Evolutionary conservation across 345 rosid genomes (phyloP).

Genomic region (Theobroma cacao): DNA sequence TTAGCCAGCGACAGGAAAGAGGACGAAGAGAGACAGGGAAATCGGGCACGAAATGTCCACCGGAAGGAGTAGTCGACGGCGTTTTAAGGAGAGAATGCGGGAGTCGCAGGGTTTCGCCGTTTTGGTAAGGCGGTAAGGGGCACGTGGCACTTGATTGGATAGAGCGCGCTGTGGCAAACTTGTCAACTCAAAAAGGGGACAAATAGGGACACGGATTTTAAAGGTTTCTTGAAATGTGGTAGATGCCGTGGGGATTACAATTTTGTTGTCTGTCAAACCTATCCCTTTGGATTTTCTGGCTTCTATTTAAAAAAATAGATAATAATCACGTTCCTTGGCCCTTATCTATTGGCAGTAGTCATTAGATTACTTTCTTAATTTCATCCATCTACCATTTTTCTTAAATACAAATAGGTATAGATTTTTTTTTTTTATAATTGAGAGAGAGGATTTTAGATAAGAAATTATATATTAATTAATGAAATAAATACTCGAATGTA

Average conservation of each 20-base stretch:
- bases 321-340: no score
- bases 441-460: no score
- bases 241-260: not conserved
- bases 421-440: no score
- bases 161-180: not conserved
- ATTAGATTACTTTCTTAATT: no score
- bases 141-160: not conserved
- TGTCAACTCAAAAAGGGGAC: not conserved
- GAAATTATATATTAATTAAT: no score
- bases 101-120: not conserved
- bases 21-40: not conserved
- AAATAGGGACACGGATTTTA: not conserved
- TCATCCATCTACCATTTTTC: no score
- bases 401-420: no score
- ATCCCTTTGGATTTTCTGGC: no score
- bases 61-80: not conserved
- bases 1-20: not conserved
- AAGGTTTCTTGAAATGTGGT: not conserved
- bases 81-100: not conserved
- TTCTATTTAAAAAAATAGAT: no score
- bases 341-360: no score
- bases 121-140: not conserved
- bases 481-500: no score
- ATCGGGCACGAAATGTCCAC: not conserved
- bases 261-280: no score